Evolutionary conservation across 140 eudicot species (phyloP).

Genomic region (Bidens hawaiensis): DNA sequence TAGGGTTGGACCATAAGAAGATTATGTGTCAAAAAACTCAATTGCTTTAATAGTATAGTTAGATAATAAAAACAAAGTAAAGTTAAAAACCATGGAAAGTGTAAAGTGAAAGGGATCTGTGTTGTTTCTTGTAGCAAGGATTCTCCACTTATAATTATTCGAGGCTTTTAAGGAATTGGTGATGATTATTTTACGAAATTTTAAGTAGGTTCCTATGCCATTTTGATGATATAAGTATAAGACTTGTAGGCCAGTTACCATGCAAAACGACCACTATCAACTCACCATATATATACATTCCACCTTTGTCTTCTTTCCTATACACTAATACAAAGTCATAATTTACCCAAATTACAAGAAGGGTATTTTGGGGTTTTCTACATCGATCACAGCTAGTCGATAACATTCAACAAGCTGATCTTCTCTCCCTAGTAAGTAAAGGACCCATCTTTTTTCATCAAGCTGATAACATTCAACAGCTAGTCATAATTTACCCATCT

Average conservation of each 20-base stretch:
- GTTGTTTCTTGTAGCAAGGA: constrained; percentile 35
- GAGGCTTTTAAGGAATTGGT: constrained; percentile 21
- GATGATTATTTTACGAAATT: constrained; percentile 17
- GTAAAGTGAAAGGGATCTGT: constrained; percentile 25
- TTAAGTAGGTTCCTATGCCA: constrained; percentile 11
- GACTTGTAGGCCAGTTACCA: constrained; percentile 31
- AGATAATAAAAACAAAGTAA: constrained; percentile 12
- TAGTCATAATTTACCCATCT: too few relatives aligned
- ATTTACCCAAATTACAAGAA: neutral
- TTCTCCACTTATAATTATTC: constrained; percentile 32
- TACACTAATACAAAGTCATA: neutral
- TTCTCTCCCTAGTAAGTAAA: neutral
- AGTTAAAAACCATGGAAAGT: constrained; percentile 18
- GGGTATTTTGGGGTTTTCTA: neutral
- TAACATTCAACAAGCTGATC: neutral
- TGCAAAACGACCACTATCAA: constrained; percentile 33
- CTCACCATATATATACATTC: neutral
- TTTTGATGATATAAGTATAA: constrained; percentile 13
- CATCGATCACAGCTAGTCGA: neutral
- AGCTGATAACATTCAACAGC: too few relatives aligned
- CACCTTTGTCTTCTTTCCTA: neutral
- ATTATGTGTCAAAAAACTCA: too few relatives aligned
- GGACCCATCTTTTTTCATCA: too few relatives aligned
- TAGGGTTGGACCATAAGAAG: too few relatives aligned
- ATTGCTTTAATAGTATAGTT: too few relatives aligned